Conservation (phyloP, 768 basidiomycete species). For the Pleurotus pulmonarius region DNA sequence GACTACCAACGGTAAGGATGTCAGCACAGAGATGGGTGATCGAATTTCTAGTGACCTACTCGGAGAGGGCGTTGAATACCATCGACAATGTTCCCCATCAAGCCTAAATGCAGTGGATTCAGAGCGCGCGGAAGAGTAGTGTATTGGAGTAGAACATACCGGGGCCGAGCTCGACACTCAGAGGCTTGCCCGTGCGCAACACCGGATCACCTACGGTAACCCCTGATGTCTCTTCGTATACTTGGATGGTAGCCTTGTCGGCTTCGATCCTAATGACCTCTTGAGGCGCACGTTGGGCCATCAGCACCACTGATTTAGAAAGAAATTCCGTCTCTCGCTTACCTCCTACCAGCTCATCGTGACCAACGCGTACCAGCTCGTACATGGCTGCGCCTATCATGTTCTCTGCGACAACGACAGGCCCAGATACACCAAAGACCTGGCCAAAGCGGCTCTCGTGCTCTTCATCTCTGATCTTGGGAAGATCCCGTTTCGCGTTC, state of each 20-base stretch:
- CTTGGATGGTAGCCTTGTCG: constrained; percentile 98
- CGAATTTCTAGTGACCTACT: constrained; percentile 39
- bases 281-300: constrained; percentile 22
- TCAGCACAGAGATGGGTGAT: background rate
- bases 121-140: background rate
- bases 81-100: constrained; percentile 99
- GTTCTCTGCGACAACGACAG: constrained; percentile 95
- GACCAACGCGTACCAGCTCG: constrained; percentile 96
- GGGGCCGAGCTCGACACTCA: constrained; percentile 96
- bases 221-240: constrained; percentile 99
- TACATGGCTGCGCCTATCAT: constrained; percentile 97
- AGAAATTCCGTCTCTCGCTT: constrained; percentile 15
- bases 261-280: constrained; percentile 99
- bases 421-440: constrained; percentile 95
- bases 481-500: constrained; percentile 84
- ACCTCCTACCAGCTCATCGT: constrained; percentile 98
- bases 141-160: constrained; percentile 43
- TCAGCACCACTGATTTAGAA: too few species aligned
- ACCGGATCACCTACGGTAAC: constrained; percentile 99
- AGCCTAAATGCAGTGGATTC: constrained; percentile 43
- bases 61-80: constrained; percentile 92
- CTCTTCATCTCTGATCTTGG: constrained; percentile 89
- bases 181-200: constrained; percentile 93
- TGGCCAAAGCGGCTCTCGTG: constrained; percentile 82
- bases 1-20: constrained; percentile 37